Percentiles rank a stretch among this genome's conserved stretches.
Conservation (phyloP, 2,329 filamentous ascomycete species). For the Penicillium sp. region DNA sequence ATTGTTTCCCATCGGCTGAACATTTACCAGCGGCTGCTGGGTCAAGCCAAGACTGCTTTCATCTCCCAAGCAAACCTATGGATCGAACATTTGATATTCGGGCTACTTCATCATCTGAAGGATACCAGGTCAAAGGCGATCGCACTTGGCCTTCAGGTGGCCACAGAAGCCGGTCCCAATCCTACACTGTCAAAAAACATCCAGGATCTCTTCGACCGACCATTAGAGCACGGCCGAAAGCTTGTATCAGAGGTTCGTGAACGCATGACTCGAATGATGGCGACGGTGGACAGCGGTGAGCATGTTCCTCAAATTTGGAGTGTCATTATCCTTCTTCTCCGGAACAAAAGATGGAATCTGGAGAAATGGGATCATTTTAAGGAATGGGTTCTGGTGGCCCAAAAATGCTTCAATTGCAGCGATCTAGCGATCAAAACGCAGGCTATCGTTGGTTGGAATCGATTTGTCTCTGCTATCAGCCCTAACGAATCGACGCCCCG, state of each 20-base stretch:
- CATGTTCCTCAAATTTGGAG: slow-evolving; percentile 88
- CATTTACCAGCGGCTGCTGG: slow-evolving; percentile 75
- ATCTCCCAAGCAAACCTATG: slow-evolving; percentile 67
- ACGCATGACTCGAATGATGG: slow-evolving; percentile 66
- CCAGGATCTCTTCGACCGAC: slow-evolving; percentile 51
- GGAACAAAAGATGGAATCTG: slow-evolving; percentile 57
- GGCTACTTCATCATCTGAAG: slow-evolving; percentile 73
- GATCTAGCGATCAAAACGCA: slow-evolving; percentile 69
- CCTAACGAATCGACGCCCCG: slow-evolving; percentile 58
- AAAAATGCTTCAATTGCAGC: slow-evolving; percentile 77
- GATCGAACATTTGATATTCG: slow-evolving; percentile 77
- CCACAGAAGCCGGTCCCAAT: slow-evolving; percentile 67
- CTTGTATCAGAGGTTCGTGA: slow-evolving; percentile 69
- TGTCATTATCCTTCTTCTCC: slow-evolving; percentile 73
- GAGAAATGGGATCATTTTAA: slow-evolving; percentile 69
- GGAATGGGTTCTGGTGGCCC: slow-evolving; percentile 74
- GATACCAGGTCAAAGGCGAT: slow-evolving; percentile 76
- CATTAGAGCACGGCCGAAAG: slow-evolving; percentile 53
- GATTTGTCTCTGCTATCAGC: slow-evolving; percentile 72
- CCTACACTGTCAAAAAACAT: slow-evolving; percentile 65
- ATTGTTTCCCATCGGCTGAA: slow-evolving; percentile 73
- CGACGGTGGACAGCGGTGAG: slow-evolving; percentile 56
- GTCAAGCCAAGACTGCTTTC: slow-evolving; percentile 70
- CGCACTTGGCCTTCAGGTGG: slow-evolving; percentile 67
- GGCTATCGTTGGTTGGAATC: slow-evolving; percentile 82